phyloP scores from a whole-genome alignment of 768 basidiomycete genomes.

The Dendrothele bispora region DNA sequence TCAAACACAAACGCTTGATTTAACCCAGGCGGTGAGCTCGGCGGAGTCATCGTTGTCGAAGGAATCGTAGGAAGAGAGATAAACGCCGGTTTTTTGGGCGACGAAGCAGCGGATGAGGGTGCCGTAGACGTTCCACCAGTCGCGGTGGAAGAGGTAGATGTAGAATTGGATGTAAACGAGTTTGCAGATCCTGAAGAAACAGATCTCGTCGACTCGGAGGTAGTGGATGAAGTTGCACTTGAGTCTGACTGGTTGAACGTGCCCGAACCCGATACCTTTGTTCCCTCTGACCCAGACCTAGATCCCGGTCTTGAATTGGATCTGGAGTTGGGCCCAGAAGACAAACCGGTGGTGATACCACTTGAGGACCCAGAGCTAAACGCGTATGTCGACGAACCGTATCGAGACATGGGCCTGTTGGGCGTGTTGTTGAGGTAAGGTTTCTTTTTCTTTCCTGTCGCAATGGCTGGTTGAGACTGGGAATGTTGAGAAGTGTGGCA shows the following conservation, averaged over 20 bases:
- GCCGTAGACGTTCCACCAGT: slow-evolving; percentile 28
- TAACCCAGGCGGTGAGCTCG: slow-evolving; percentile 19
- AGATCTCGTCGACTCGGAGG: not conserved
- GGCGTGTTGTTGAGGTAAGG: slow-evolving; percentile 9
- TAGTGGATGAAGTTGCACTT: not conserved
- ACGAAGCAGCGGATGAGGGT: slow-evolving; percentile 32
- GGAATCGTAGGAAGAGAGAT: slow-evolving; percentile 18
- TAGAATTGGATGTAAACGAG: slow-evolving; percentile 27
- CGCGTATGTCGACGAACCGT: slow-evolving; percentile 11
- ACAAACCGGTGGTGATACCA: not conserved
- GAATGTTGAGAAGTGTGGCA: slow-evolving; percentile 1
- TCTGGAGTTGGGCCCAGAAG: not conserved
- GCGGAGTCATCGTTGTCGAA: slow-evolving; percentile 26
- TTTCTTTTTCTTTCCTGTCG: slow-evolving; percentile 1
- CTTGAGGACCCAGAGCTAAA: slow-evolving; percentile 1
- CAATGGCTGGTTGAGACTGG: not conserved
- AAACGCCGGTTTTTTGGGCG: slow-evolving; percentile 41
- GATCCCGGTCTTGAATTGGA: not conserved
- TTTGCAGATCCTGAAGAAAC: slow-evolving; percentile 2
- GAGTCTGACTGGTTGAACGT: too few relatives aligned
- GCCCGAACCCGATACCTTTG: not conserved
- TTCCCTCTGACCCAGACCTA: not conserved
- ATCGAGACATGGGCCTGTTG: slow-evolving; percentile 10
- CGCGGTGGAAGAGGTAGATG: slow-evolving; percentile 37
- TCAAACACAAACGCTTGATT: not conserved